phyloP scores from a whole-genome alignment of 345 rosid species.

The Limnanthes douglasii region DNA sequence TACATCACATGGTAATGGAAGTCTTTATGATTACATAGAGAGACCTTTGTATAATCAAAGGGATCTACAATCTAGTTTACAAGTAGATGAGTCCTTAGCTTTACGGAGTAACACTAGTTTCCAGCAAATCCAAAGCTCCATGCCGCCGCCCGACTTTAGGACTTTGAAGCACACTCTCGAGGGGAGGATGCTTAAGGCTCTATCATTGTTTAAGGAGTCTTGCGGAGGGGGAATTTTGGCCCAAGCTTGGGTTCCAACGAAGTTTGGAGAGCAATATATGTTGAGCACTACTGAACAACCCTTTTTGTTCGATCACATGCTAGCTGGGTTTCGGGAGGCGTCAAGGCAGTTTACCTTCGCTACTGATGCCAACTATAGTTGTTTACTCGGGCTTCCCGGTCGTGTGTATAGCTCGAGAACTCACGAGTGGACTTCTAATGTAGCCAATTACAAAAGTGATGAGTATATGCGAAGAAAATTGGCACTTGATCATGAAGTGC shows the following conservation, averaged over 20 bases:
- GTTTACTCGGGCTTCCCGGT: constrained; percentile 75
- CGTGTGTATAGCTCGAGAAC: constrained; percentile 72
- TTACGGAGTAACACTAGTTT: no score
- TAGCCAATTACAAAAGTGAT: constrained; percentile 38
- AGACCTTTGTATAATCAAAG: no score
- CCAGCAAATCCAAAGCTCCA: no score
- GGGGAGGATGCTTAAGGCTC: constrained; percentile 76
- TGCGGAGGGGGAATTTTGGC: constrained; percentile 75
- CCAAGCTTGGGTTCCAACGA: constrained; percentile 75
- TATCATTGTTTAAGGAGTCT: constrained; percentile 54
- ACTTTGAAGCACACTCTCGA: constrained; percentile 36
- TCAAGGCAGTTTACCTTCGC: constrained; percentile 67
- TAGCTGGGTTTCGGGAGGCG: constrained; percentile 79
- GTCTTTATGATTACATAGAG: no score
- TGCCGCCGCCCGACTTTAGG: no score
- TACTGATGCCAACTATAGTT: constrained; percentile 39
- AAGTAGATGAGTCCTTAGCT: no score
- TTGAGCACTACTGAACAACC: constrained; percentile 76
- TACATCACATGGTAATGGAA: no score
- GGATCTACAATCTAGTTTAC: no score
- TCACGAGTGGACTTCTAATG: constrained; percentile 91
- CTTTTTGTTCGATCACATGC: constrained; percentile 59
- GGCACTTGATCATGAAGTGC: constrained; percentile 51
- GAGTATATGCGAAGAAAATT: constrained; percentile 56
- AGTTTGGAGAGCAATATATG: constrained; percentile 40